Conservation (phyloP, 2,329 filamentous ascomycete genomes). For the Aureobasidium sp. region DNA sequence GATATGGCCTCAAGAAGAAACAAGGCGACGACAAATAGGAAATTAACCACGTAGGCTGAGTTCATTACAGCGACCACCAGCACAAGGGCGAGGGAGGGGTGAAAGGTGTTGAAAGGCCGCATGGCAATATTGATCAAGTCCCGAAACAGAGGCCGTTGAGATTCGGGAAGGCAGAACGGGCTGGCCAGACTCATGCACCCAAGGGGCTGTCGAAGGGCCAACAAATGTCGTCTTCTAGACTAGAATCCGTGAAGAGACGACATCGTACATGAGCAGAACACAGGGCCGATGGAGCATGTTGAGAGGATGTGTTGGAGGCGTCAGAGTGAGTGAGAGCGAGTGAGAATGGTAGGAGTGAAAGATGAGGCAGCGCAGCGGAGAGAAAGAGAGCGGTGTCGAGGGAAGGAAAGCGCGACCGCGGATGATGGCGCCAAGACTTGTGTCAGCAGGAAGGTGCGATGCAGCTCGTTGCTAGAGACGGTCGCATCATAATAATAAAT, state of each 20-base stretch:
- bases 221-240: no score
- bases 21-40: no score
- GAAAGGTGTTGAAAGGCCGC: not conserved
- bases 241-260: no score
- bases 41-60: no score
- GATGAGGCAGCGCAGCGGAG: not conserved
- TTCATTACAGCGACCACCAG: not conserved
- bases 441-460: no score
- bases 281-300: not conserved
- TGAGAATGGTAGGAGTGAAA: not conserved
- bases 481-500: no score
- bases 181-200: not conserved
- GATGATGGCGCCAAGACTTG: constrained; percentile 6
- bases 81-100: not conserved
- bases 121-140: not conserved
- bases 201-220: not conserved
- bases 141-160: constrained; percentile 1
- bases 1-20: no score
- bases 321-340: not conserved
- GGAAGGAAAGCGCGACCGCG: not conserved
- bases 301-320: not conserved
- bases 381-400: no score
- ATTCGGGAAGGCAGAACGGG: not conserved
- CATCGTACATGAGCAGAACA: no score
- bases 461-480: no score